Evolutionary conservation across 371 early-diverging fungal genomes (phyloP), one percentile per base, ranked within the genome.

Genomic region (Funneliformis caledonium): DNA sequence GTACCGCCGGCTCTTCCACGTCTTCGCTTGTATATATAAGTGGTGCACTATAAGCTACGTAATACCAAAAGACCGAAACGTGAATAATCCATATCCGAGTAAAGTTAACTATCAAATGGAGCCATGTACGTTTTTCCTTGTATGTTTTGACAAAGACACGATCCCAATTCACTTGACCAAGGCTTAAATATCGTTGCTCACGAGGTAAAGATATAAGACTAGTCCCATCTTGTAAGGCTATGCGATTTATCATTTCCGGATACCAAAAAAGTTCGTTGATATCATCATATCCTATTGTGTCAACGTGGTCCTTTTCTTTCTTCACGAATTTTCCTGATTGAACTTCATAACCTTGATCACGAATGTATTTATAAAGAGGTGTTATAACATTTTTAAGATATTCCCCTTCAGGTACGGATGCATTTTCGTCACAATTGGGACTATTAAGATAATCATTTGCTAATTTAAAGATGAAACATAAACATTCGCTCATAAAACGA

Each of bases 231-330:
- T 88, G 84, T 3, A 93, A 83, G 47, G 83, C 81, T 61, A 95
- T 90, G 33, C 86, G 84, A 43, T 89, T 88, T 81, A 96, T 87
- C 10, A 91, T 89, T 52, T 91, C 91, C 1, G 91, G 89, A 43
- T 91, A 86, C 96, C 96, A 96, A 85, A 97, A 96, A 48, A 93
- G 87, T 82, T 97, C 95, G 82, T 97, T 97, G 74, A 95, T 91
- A 81, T 97, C 97, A 83, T 95, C 96, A 84, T 96, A 96, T 22
- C 96, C 96, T 64, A 97, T 89, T 7, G 92, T 91, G 26, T 88
- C 84, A 43, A 91, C 88, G 83, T 97, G 97, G 78, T 96, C 96
- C 64, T 89, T 89, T 85, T 96, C 95, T 65, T 92, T 89, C 83
- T 92, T 94, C 56, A 93, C 88, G 80, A 90, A 92, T 70, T 89